Percentiles rank a stretch among this genome's conserved stretches.
Evolutionary conservation across 225 moss, liverwort and hornwort species (phyloP).

Genomic region (Pseudisothecium myosuroides): DNA sequence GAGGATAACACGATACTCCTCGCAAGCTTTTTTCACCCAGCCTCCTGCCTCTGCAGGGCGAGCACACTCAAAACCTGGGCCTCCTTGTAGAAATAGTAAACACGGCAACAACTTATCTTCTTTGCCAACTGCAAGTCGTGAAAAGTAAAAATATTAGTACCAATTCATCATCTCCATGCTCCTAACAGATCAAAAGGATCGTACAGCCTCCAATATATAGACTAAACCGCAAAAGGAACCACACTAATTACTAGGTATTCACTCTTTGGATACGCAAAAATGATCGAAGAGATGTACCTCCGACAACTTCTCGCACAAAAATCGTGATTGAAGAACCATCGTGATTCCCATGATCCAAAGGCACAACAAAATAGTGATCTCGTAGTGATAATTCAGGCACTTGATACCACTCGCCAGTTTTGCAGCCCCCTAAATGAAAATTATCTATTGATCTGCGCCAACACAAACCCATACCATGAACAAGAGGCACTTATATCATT

Average conservation of each 20-base stretch:
- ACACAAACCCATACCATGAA: not conserved
- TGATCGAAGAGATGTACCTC: slow-evolving; percentile 18
- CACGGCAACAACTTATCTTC: slow-evolving; percentile 69
- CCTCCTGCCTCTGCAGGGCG: slow-evolving; percentile 76
- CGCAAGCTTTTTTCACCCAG: slow-evolving; percentile 91
- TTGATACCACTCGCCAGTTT: slow-evolving; percentile 54
- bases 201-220: not conserved
- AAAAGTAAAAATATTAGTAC: not conserved
- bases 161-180: not conserved
- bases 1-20: slow-evolving; percentile 82
- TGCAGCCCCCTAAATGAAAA: slow-evolving; percentile 1
- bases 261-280: not conserved
- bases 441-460: slow-evolving; percentile 10
- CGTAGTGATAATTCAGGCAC: slow-evolving; percentile 80
- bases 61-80: slow-evolving; percentile 83
- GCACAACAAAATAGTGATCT: slow-evolving; percentile 74
- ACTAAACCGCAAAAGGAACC: not conserved
- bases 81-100: slow-evolving; percentile 84
- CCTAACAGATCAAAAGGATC: not conserved
- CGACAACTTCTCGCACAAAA: slow-evolving; percentile 85
- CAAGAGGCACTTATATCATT: not conserved
- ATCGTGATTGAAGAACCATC: slow-evolving; percentile 53
- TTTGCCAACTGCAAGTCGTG: slow-evolving; percentile 60
- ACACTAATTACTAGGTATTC: not conserved
- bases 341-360: slow-evolving; percentile 59